Evolutionary conservation across 208 protist genomes (phyloP).

Genomic region (Porcisia hertigi): DNA sequence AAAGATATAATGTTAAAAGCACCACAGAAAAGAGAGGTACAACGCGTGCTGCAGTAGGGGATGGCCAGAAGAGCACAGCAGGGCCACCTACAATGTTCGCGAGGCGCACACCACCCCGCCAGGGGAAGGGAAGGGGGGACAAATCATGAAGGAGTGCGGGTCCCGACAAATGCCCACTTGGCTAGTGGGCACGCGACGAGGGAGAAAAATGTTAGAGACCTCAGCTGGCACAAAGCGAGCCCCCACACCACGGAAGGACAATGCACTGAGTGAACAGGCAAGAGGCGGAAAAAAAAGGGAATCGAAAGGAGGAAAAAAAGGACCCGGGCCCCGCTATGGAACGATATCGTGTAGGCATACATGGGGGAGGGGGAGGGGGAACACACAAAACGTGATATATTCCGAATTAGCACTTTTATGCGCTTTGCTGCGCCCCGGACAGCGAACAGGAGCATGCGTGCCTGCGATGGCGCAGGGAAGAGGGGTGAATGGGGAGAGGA

Average conservation of each 20-base stretch:
- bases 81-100: neutral
- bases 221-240: neutral
- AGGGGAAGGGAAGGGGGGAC: neutral
- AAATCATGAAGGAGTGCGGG: neutral
- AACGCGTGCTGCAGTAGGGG: neutral
- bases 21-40: neutral
- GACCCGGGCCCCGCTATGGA: too few species aligned
- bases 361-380: neutral
- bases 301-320: neutral
- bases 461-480: neutral
- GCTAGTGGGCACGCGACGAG: neutral
- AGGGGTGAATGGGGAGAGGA: neutral
- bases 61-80: neutral
- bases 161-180: neutral
- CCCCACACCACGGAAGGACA: neutral
- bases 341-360: too few species aligned
- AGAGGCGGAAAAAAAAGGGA: neutral
- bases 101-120: neutral
- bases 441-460: too few species aligned
- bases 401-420: neutral
- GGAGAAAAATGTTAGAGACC: neutral
- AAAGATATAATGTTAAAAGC: neutral
- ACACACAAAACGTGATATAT: neutral
- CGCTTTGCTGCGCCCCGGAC: neutral
- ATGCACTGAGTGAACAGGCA: neutral